phyloP scores from a whole-genome alignment of 129 eudicot species.

The Chrysanthemum seticuspe region DNA sequence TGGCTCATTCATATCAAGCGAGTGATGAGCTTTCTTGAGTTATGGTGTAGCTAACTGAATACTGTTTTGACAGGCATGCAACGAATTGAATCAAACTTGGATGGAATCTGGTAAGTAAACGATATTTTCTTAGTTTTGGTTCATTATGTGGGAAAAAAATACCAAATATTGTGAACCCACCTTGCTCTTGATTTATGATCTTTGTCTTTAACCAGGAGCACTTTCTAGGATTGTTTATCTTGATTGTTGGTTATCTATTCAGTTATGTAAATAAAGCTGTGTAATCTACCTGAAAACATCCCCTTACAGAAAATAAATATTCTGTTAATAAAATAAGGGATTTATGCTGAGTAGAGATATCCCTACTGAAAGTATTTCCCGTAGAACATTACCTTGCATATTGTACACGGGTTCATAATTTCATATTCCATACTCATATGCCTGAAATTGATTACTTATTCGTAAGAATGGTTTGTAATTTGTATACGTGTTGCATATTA shows the following conservation, averaged over 20 bases:
- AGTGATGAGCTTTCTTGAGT: no score
- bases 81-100: slow-evolving; percentile 96
- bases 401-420: not conserved
- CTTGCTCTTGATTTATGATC: no score
- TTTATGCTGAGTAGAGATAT: no score
- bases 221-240: no score
- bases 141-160: slow-evolving; percentile 1
- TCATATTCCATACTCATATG: not conserved
- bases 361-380: no score
- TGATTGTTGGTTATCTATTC: no score
- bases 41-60: slow-evolving; percentile 22
- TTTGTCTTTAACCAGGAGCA: no score
- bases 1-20: no score
- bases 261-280: no score
- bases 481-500: not conserved
- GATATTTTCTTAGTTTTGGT: slow-evolving; percentile 5
- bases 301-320: no score
- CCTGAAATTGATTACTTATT: not conserved
- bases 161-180: not conserved
- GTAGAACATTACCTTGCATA: not conserved
- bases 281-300: no score
- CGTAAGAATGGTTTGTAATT: not conserved
- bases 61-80: slow-evolving; percentile 73
- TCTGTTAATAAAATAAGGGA: no score
- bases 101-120: slow-evolving; percentile 86